Evolutionary conservation across 2,329 filamentous ascomycete genomes (phyloP), one percentile per base, ranked within the genome.

Genomic region (Saccharata proteae): DNA sequence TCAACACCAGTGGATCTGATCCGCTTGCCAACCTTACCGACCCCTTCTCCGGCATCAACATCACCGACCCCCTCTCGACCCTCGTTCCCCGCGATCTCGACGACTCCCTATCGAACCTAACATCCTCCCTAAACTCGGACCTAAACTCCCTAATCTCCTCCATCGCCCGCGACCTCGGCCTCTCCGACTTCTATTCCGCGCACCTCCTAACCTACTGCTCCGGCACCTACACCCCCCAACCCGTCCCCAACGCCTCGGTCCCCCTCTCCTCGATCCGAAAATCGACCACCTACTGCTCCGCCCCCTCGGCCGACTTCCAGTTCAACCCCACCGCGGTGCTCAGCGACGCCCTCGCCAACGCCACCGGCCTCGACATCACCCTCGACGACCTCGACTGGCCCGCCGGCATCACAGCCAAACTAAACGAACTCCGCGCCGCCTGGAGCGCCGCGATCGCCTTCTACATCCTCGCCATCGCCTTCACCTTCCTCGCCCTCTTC

Each of bases 181-280:
- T 76, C 20, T 59, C 69, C 23, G 66, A 76, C 49, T 78, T 70
- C 52, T 77, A 77, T 55, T 66, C 62, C 13, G 59, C 67, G 11
- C 71, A 78, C 47, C 45, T 77, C 34, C 64, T 76, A 52, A 62
- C 69, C 48, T 71, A 69, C 54, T 78, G 74, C 54, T 60, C 55
- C 37, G 64, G 64, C 33, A 55, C 55, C 41, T 67, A 63, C 51
- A 53, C 49, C 2, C 61, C 62, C 11, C 31, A 38, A 28, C 44
- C 59, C n/a, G 38, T 58, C 5, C 42, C 59, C 10, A 65, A 66
- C 41, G 51, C 52, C 2, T 63, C 59, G 3, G 38, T 62, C 28
- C 53, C 52, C 3, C 40, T 47, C 3, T 46, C 46, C 6, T 48
- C 58, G 9, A 64, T 67, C 28, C 43, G 48, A 21, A 58, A 62